Base-by-base conservation (phyloP, 1,139 yeast species). In the Lodderomyces orthopsilosis region DNA sequence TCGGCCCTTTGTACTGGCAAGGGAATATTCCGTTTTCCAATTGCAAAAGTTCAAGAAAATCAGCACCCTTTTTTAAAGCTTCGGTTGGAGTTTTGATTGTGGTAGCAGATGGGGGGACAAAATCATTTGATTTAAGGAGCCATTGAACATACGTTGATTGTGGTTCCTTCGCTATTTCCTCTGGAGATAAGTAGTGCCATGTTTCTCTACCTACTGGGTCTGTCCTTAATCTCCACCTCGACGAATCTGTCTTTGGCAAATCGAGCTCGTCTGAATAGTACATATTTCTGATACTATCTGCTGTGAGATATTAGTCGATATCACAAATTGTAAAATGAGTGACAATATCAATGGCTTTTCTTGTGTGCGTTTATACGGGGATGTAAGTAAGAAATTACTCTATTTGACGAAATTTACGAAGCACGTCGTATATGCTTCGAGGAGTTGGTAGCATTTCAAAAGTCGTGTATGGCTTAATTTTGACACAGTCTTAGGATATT, bases 1-100 rank as follows among this genome's bases (percentile, higher is more conserved):
- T 90, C 2, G 98, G 98, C 1, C 99, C 99, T 50, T 90, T 90
- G 59, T 93, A 94, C 59, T 88, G 95, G 55, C 87, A 82, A 0
- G 98, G 97, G 65, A 93, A 86, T 12, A 81, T 81, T 7, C 98
- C 99, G 27, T 83, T 78, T 19, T 78, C 77, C 47, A 87, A 94
- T 61, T 93, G 98, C 17, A 93, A 60, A 12, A 74, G 59, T 18
- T 74, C 60, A 45, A 88, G 75, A 57, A 88, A 91, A 4, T 77
- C 73, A 2, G 93, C 94, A 14, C 94, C 95, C 53, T 86, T 84
- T 37, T 72, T 62, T 1, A 91, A 85, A 1, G 95, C 81, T 35
- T 85, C 82, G 27, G 64, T 62, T 0, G 95, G 81, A 0, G 81
- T 69, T 8, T 46, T 37, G 47, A 58, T 56, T 40, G 55, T 50